phyloP scores from a whole-genome alignment of 2,329 filamentous ascomycete genomes.

The Botrytis porri region DNA sequence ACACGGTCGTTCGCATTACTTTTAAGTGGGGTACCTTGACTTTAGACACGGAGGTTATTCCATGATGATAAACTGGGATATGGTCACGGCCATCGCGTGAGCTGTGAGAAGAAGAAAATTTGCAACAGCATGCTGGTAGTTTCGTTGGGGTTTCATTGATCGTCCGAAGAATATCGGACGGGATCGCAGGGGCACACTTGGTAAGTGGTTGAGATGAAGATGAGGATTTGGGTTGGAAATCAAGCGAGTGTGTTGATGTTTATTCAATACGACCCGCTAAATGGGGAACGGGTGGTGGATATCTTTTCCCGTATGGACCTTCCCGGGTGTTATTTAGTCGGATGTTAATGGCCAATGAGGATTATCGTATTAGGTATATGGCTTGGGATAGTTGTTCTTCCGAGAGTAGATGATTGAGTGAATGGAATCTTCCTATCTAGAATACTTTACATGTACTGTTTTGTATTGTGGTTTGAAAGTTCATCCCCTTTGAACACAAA shows the following conservation, averaged over 20 bases:
- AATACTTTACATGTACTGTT: not conserved
- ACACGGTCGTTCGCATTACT: constrained; percentile 17
- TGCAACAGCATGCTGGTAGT: constrained; percentile 31
- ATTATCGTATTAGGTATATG: not conserved
- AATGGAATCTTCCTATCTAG: not conserved
- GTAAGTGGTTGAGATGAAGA: not conserved
- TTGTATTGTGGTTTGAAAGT: not conserved
- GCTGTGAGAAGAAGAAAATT: constrained; percentile 6
- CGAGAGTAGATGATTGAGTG: not conserved
- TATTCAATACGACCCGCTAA: not conserved
- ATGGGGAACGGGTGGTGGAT: not conserved
- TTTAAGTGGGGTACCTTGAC: constrained; percentile 26
- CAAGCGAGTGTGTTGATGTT: not conserved
- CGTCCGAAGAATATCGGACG: constrained; percentile 2
- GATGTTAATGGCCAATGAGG: not conserved
- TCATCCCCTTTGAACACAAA: not conserved
- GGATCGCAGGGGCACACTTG: not conserved
- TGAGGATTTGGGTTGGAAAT: not conserved
- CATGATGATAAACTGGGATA: not conserved
- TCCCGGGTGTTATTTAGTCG: not conserved
- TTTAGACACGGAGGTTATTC: not conserved
- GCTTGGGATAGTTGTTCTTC: not conserved
- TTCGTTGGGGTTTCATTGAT: constrained; percentile 35
- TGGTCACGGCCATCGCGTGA: not conserved
- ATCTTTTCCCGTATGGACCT: not conserved